Percentiles rank a stretch among this genome's conserved stretches.
Conservation (phyloP, 495 filamentous ascomycete genomes). For the Immersiella caudata region DNA sequence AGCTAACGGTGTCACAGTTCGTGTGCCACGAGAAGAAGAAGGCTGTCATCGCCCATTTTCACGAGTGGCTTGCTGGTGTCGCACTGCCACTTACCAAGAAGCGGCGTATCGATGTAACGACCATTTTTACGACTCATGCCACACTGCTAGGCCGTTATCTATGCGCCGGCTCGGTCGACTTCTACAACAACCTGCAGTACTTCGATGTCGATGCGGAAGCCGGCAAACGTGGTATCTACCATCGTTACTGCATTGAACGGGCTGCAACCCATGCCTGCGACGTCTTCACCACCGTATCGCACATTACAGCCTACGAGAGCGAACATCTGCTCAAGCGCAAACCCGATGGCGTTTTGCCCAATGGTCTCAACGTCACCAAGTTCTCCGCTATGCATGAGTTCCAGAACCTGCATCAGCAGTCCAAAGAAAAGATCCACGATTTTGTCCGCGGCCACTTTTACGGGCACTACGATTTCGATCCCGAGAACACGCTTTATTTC, state of each 20-base stretch:
- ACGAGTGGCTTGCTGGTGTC: constrained; percentile 98
- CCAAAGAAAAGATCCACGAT: constrained; percentile 97
- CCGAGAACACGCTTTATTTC: constrained; percentile 96
- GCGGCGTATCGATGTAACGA: constrained; percentile 92
- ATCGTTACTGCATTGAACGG: constrained; percentile 97
- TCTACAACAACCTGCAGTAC: constrained; percentile 98
- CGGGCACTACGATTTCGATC: constrained; percentile 94
- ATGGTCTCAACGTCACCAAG: constrained; percentile 97
- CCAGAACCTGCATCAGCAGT: constrained; percentile 94
- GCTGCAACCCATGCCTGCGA: constrained; percentile 88
- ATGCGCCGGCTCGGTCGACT: constrained; percentile 95
- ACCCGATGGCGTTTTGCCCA: constrained; percentile 93
- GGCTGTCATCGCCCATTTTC: constrained; percentile 96
- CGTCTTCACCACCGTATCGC: constrained; percentile 97
- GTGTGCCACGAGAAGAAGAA: constrained; percentile 87
- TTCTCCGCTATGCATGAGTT: constrained; percentile 99
- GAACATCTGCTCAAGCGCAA: constrained; percentile 98
- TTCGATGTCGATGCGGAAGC: constrained; percentile 98
- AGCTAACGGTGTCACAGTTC: constrained; percentile 61
- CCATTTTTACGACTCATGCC: constrained; percentile 98
- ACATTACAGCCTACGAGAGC: constrained; percentile 97
- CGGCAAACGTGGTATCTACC: constrained; percentile 97
- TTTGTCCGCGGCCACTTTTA: constrained; percentile 99
- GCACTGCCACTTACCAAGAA: constrained; percentile 90
- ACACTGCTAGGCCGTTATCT: constrained; percentile 94